Evolutionary conservation across 1,284 basidiomycete genomes (phyloP).

Genomic region (Cutaneotrichosporon spelunceum): DNA sequence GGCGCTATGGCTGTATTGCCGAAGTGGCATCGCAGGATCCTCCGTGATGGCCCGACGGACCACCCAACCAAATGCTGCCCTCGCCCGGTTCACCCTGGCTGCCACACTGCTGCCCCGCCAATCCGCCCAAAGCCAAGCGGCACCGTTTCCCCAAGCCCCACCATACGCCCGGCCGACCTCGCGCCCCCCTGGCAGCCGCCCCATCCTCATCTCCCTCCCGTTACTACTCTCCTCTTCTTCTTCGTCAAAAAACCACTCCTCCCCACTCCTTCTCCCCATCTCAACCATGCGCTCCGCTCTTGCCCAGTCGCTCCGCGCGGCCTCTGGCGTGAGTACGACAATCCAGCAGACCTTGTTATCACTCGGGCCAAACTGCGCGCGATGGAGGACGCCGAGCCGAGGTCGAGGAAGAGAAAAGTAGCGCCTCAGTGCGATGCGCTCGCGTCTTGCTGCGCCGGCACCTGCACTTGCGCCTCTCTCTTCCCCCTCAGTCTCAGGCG

Average conservation of each 20-base stretch:
- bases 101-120: neutral
- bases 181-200: conserved; percentile 3
- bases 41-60: neutral
- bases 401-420: neutral
- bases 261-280: conserved; percentile 54
- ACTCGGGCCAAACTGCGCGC: conserved; percentile 6
- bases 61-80: neutral
- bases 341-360: neutral
- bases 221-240: conserved; percentile 18
- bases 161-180: neutral
- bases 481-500: neutral
- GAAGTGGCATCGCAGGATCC: no score
- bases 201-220: conserved; percentile 9
- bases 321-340: conserved; percentile 39
- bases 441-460: no score
- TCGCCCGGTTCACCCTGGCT: neutral
- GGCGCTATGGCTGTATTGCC: neutral
- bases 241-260: conserved; percentile 53
- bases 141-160: neutral
- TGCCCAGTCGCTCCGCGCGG: conserved; percentile 62
- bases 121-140: neutral
- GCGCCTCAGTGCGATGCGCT: neutral
- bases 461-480: neutral
- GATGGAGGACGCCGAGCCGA: conserved; percentile 4
- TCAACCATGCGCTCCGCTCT: conserved; percentile 77